Evolutionary conservation across 108 stramenopile genomes (phyloP), one percentile per base, ranked within the genome.

Genomic region (Hondaea fermentalgiana): DNA sequence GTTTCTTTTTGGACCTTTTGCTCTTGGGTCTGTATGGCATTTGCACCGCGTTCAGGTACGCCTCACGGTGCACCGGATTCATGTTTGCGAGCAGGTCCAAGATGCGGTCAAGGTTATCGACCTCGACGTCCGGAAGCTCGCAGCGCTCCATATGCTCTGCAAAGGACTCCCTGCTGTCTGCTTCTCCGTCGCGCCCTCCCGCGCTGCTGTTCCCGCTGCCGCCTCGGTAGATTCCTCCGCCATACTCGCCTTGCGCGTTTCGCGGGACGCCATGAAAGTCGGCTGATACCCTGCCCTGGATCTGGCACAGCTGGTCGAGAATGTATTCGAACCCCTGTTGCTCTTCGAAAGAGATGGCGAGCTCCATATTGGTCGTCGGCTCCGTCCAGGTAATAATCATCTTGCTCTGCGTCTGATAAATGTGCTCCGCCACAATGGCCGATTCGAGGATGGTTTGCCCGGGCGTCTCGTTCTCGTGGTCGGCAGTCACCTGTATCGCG

Each of bases 321-420:
- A 87, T 58, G 16, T 58, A 28, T 43, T 58, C 57, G 29, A 53
- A 87, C 57, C 87, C 87, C 14, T 10, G 14, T 25, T 23, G 57
- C 55, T 87, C 87, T 28, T 87, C 57, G n/a, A 87, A 87, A 16
- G 87, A 87, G 23, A 87, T 23, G 29, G 87, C 87, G 57, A 87
- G 53, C 87, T 87, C 87, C 57, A 58, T 58, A 23, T 58, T 87
- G 35, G 5, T 58, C 17, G 29, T 58, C 53, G 51, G 23, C 8
- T 87, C 87, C 12, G 19, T 87, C 87, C 87, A 87, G 19, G 58
- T 87, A 57, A 87, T 87, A 57, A 87, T 87, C 57, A 57, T 87
- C 57, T 87, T 43, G 17, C 57, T 17, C 58, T 57, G 57, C 14
- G 23, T 17, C 87, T 57, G 57, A 35, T 87, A 87, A 6, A 58